Percentiles rank a stretch among this genome's conserved stretches.
Evolutionary conservation across 2,329 filamentous ascomycete genomes (phyloP).

Genomic region (Ascochyta pisi): DNA sequence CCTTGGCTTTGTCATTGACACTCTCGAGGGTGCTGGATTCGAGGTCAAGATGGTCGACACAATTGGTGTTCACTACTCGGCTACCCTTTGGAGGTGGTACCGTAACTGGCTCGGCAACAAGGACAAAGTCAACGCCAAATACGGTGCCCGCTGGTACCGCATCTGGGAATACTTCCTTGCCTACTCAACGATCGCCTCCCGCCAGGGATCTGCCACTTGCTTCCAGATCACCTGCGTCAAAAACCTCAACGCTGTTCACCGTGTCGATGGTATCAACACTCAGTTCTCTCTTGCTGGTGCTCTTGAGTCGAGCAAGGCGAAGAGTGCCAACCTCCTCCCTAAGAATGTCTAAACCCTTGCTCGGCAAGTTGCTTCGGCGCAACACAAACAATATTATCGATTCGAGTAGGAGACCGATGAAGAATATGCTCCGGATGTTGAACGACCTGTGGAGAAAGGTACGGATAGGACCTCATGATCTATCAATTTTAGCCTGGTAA

Average conservation of each 20-base stretch:
- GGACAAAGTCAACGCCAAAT: slow-evolving; percentile 93
- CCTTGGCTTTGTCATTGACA: slow-evolving; percentile 83
- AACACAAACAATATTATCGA: not conserved
- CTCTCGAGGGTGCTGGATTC: slow-evolving; percentile 84
- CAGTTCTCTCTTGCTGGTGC: slow-evolving; percentile 75
- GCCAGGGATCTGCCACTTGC: slow-evolving; percentile 84
- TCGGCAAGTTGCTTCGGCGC: not conserved
- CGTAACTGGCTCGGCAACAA: slow-evolving; percentile 96
- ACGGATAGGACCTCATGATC: not conserved
- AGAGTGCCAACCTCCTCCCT: slow-evolving; percentile 22
- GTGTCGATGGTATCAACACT: slow-evolving; percentile 73
- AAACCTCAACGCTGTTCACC: slow-evolving; percentile 88
- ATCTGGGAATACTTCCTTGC: slow-evolving; percentile 94
- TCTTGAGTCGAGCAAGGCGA: slow-evolving; percentile 58
- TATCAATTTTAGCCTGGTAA: not conserved
- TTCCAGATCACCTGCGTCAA: slow-evolving; percentile 88
- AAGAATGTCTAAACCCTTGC: slow-evolving; percentile 7
- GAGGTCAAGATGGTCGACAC: slow-evolving; percentile 94
- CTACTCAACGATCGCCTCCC: slow-evolving; percentile 81
- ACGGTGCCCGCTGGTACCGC: slow-evolving; percentile 93
- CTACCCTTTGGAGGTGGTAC: slow-evolving; percentile 98
- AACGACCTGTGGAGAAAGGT: slow-evolving; percentile 7
- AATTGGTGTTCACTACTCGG: slow-evolving; percentile 94
- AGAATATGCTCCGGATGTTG: not conserved
- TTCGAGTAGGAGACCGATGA: not conserved